Base-by-base conservation (phyloP, 2,329 filamentous ascomycete species). In the Stagonosporopsis tanaceti region DNA sequence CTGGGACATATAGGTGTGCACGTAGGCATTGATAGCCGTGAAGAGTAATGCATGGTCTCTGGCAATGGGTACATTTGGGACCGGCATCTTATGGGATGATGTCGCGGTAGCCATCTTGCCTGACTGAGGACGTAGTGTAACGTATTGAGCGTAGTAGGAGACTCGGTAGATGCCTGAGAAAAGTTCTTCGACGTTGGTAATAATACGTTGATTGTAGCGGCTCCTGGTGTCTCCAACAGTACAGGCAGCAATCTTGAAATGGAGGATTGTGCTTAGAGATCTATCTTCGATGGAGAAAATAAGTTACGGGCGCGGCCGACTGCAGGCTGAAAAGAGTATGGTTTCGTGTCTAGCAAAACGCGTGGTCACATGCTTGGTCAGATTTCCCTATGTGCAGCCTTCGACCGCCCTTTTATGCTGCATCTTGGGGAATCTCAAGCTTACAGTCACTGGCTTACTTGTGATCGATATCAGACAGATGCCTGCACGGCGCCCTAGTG, bases 1-100 rank as follows among this genome's bases (percentile, higher is more conserved):
- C 6, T 69, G 66, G n/a, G 70, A 73, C 75, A 77, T 77, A 60
- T 77, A 77, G 7, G 62, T 54, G 52, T 74, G 47, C 3, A 76
- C 74, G 32, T 69, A 75, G 8, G 55, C 39, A 41, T 73, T 73
- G 52, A 77, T 63, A 12, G 65, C 68, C 7, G 50, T 57, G 60
- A 77, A 67, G 42, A 77, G 69, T 0, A 48, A 41, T 24, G 57
- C 57, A 24, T 71, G 51, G 22, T 61, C 47, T 3, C 59, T 38
- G 1, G 38, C 35, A 22, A 76, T 65, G n/a, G 71, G 65, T 2
- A 75, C 58, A n/a, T 60, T 46, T 7, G 72, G 74, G 12, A 68
- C 48, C n/a, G 61, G 64, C 4, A 69, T 32, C 9, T 20, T 40
- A 7, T 5, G 14, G 17, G 22, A 3, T 28, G 42, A 14, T 25